These are phyloP conservation scores for Pythium phragmitis DNA, from an alignment of 352 stramenopile species.

Conservation along the genomic window DNA sequence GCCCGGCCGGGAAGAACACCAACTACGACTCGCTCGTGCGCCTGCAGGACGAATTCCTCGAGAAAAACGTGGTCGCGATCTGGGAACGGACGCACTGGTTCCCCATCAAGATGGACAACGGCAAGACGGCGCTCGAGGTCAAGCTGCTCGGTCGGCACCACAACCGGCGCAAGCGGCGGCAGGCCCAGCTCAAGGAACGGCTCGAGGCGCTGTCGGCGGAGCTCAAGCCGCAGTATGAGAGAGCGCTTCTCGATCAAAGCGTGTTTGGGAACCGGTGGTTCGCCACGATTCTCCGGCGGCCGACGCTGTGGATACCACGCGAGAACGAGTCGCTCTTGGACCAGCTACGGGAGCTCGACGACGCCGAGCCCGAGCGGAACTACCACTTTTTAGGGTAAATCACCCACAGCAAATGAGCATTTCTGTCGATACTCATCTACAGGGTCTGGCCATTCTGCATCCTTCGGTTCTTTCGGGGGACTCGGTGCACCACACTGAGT, in stretches of 20 bases:
- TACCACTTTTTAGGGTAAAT: slow-evolving; percentile 17
- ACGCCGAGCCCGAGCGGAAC: slow-evolving; percentile 36
- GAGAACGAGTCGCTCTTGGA: slow-evolving; percentile 35
- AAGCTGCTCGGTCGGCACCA: slow-evolving; percentile 33
- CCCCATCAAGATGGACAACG: slow-evolving; percentile 47
- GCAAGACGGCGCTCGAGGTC: slow-evolving; percentile 29
- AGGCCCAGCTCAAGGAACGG: slow-evolving; percentile 33
- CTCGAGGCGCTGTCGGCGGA: slow-evolving; percentile 31
- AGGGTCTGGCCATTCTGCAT: too few relatives aligned
- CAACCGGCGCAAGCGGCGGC: slow-evolving; percentile 43
- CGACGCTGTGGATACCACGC: slow-evolving; percentile 42
- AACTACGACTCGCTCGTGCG: slow-evolving; percentile 26
- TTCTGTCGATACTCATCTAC: too few relatives aligned
- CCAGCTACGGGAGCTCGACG: slow-evolving; percentile 38
- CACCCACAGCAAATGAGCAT: neutral
- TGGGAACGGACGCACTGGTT: slow-evolving; percentile 55
- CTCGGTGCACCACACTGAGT: too few relatives aligned
- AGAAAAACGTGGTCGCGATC: slow-evolving; percentile 37
- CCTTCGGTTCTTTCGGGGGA: too few relatives aligned
- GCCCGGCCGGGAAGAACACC: slow-evolving; percentile 14
- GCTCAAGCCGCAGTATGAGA: slow-evolving; percentile 30
- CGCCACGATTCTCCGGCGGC: slow-evolving; percentile 33
- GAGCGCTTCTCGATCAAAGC: slow-evolving; percentile 34
- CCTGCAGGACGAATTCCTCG: slow-evolving; percentile 36
- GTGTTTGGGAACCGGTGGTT: slow-evolving; percentile 37